Evolutionary conservation across 164 flowering plant genomes (phyloP).

Genomic region (Magnolia officinalis): DNA sequence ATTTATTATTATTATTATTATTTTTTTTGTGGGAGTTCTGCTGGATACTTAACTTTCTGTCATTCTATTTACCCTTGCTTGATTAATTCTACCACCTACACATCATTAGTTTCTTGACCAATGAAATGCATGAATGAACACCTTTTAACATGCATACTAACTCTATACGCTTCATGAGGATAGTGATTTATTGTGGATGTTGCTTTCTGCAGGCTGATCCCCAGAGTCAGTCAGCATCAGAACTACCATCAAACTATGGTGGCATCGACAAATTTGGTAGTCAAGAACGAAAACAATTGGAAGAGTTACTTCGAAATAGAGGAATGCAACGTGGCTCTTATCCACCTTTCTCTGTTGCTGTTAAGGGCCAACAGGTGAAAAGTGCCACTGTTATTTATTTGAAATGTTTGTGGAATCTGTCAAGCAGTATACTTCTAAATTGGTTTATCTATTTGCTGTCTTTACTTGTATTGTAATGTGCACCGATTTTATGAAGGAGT

Average conservation of each 20-base stretch:
- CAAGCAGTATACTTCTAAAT: background rate
- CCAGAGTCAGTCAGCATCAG: conserved; percentile 35
- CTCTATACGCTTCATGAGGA: background rate
- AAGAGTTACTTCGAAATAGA: conserved; percentile 60
- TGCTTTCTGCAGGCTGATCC: conserved; percentile 36
- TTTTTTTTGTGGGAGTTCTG: no score
- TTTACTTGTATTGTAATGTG: background rate
- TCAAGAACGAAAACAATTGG: conserved; percentile 57
- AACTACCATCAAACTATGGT: conserved; percentile 32
- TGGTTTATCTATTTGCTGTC: no score
- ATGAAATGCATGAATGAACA: background rate
- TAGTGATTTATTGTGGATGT: conserved; percentile 10
- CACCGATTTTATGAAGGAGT: background rate
- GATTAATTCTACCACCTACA: background rate
- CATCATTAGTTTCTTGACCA: background rate
- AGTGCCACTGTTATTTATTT: background rate
- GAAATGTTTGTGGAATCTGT: background rate
- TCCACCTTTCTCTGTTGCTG: conserved; percentile 72
- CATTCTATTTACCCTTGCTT: background rate
- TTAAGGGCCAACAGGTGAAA: conserved; percentile 84
- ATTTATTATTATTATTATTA: no score
- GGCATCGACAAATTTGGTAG: conserved; percentile 58
- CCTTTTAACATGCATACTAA: background rate
- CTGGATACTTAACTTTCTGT: background rate
- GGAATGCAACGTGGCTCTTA: conserved; percentile 57